Conservation (phyloP, 495 filamentous ascomycete genomes). For the Aspergillus funiculosus region DNA sequence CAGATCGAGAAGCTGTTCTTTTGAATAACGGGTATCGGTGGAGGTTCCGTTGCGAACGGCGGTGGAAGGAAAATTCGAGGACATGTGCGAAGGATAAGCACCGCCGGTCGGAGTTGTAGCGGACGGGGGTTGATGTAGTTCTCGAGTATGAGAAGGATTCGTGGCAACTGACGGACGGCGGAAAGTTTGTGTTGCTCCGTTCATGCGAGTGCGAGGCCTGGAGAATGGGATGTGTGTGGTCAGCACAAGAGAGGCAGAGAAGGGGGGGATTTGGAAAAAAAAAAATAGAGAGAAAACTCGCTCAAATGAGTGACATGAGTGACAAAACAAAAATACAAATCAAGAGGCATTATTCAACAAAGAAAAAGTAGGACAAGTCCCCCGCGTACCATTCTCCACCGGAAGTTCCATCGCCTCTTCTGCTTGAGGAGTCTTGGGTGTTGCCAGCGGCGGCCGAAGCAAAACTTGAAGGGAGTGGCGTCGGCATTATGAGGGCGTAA, state of each 20-base stretch:
- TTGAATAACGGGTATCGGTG: constrained; percentile 65
- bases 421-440: constrained; percentile 48
- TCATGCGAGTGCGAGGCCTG: constrained; percentile 63
- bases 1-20: constrained; percentile 75
- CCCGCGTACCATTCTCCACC: constrained; percentile 53
- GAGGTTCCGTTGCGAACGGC: constrained; percentile 50
- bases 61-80: constrained; percentile 42
- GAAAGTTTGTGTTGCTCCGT: constrained; percentile 80
- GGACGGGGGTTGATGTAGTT: constrained; percentile 44
- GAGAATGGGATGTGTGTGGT: constrained; percentile 13
- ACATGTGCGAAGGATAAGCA: constrained; percentile 57
- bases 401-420: constrained; percentile 50
- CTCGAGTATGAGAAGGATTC: constrained; percentile 48
- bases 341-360: neutral
- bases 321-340: constrained; percentile 8
- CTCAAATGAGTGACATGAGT: neutral
- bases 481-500: constrained; percentile 57
- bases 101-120: constrained; percentile 46
- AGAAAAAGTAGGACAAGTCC: constrained; percentile 7
- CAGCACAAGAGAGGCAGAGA: constrained; percentile 13
- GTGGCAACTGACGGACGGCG: constrained; percentile 72
- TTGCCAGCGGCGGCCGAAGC: constrained; percentile 76
- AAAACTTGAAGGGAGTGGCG: constrained; percentile 76
- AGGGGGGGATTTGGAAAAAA: neutral
- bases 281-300: neutral